These are phyloP conservation scores for Salix udensis DNA, from an alignment of 345 rosid genomes.

Conservation along the genomic window DNA sequence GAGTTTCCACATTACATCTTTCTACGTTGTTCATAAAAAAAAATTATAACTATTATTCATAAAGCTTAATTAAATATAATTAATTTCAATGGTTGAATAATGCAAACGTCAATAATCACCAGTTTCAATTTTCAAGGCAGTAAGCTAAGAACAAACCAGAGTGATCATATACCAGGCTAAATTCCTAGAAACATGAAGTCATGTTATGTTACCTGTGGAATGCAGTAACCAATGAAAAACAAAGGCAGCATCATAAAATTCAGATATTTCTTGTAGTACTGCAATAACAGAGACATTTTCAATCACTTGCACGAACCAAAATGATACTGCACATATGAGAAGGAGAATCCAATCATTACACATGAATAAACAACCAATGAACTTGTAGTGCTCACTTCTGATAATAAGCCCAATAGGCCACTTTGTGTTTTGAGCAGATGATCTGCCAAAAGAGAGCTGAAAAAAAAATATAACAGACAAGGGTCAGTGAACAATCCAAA, in stretches of 20 bases:
- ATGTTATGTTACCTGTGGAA: slow-evolving; percentile 67
- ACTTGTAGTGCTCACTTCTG: slow-evolving; percentile 48
- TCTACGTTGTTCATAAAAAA: too few relatives aligned
- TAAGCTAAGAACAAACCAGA: not conserved
- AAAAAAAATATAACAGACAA: slow-evolving; percentile 5
- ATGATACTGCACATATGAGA: not conserved
- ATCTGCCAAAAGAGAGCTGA: slow-evolving; percentile 56
- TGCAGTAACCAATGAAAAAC: slow-evolving; percentile 44
- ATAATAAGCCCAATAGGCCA: slow-evolving; percentile 38
- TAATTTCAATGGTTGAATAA: not conserved
- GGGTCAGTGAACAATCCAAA: not conserved
- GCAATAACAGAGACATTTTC: slow-evolving; percentile 36
- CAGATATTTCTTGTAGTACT: slow-evolving; percentile 61
- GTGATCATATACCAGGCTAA: not conserved
- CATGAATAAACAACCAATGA: not conserved
- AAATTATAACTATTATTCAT: too few relatives aligned
- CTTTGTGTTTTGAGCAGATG: slow-evolving; percentile 37
- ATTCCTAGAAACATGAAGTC: not conserved
- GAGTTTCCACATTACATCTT: too few relatives aligned
- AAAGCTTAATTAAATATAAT: too few relatives aligned
- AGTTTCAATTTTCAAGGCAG: not conserved
- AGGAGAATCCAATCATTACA: not conserved
- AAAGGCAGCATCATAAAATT: slow-evolving; percentile 48
- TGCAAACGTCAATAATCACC: too few relatives aligned
- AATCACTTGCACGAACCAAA: not conserved